A percentile compares a stretch with the other conserved stretches of the same genome.
Conservation (phyloP, 208 protist species). For the Leishmania guyanensis region DNA sequence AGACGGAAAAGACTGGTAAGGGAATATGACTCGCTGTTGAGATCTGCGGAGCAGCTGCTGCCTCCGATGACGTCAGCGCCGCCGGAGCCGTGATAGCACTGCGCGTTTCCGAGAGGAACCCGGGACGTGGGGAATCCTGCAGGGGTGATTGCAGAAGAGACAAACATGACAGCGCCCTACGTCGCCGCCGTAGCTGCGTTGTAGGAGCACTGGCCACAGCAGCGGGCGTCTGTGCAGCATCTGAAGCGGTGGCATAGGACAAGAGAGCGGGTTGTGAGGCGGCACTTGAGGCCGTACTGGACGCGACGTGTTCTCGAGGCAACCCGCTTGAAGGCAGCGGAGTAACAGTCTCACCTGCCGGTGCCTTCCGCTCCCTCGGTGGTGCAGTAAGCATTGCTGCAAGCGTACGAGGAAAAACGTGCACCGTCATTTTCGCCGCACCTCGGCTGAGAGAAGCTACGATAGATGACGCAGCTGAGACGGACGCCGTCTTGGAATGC, state of each 20-base stretch:
- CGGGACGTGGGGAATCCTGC: not conserved
- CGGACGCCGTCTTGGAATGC: not conserved
- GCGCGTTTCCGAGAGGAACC: not conserved
- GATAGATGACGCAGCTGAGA: not conserved
- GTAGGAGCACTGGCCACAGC: not conserved
- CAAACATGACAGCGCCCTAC: too few relatives aligned
- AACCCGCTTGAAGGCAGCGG: not conserved
- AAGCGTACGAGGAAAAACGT: too few relatives aligned
- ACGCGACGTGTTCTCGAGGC: not conserved
- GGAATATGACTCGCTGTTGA: not conserved
- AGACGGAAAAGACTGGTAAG: not conserved
- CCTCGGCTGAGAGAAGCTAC: not conserved
- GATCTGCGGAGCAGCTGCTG: not conserved
- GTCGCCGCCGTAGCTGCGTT: not conserved
- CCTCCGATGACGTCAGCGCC: not conserved
- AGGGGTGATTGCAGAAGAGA: not conserved
- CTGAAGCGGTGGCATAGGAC: not conserved
- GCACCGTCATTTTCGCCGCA: not conserved
- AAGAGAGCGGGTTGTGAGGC: not conserved
- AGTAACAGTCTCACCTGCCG: not conserved
- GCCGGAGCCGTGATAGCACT: not conserved
- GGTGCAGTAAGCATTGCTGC: not conserved
- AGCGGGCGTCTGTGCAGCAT: not conserved
- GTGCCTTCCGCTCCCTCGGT: not conserved
- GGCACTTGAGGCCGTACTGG: not conserved